Conservation (phyloP, 2,329 filamentous ascomycete species). For the Ophidiomyces ophidiicola region DNA sequence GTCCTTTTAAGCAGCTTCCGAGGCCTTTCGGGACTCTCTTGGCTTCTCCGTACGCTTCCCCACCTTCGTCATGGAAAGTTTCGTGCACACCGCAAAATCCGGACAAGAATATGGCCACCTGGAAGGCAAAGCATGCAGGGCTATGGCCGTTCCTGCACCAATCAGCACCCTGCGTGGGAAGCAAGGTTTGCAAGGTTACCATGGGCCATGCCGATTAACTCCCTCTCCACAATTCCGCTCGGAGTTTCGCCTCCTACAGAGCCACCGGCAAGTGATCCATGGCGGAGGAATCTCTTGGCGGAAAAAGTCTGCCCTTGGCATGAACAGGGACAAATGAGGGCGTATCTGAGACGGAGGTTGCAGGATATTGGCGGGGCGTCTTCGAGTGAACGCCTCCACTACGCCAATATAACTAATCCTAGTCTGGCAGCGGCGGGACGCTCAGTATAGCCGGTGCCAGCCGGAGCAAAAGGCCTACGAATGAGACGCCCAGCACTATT, state of each 20-base stretch:
- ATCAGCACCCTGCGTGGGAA: slow-evolving; percentile 4
- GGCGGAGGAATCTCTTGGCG: slow-evolving; percentile 12
- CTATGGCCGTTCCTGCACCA: slow-evolving; percentile 2
- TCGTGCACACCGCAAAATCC: slow-evolving; percentile 3
- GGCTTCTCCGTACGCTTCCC: background rate
- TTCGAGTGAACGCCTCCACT: slow-evolving; percentile 6
- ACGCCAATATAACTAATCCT: background rate
- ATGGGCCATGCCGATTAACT: slow-evolving; percentile 3
- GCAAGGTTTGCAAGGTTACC: background rate
- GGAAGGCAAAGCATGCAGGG: slow-evolving; percentile 4
- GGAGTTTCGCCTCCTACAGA: background rate
- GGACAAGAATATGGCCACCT: background rate
- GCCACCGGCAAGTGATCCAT: slow-evolving; percentile 1
- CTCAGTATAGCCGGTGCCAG: slow-evolving; percentile 4
- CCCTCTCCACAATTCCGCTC: slow-evolving; percentile 13
- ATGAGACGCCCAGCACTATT: background rate
- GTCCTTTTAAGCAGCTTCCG: slow-evolving; percentile 1
- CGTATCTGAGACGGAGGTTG: slow-evolving; percentile 2
- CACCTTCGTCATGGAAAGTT: slow-evolving; percentile 10
- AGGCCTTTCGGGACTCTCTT: background rate
- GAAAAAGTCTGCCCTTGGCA: background rate
- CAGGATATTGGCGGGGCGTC: slow-evolving; percentile 6
- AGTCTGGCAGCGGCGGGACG: background rate
- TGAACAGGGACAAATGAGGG: slow-evolving; percentile 5
- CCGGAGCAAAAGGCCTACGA: slow-evolving; percentile 4